Evolutionary conservation across 148 eudicot species (phyloP).

Genomic region (Talinum fruticosum): DNA sequence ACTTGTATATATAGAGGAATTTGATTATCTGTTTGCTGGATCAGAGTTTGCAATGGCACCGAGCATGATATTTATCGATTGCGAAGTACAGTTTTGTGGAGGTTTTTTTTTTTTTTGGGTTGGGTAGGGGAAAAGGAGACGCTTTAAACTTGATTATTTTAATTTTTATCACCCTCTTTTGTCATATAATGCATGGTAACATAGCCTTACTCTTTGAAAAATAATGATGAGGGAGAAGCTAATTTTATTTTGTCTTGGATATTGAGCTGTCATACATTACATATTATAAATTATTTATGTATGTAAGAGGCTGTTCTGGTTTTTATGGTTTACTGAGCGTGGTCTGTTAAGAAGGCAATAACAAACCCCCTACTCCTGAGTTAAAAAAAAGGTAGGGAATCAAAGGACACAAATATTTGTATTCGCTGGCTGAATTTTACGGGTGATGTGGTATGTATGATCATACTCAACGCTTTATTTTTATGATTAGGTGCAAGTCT

Average conservation of each 20-base stretch:
- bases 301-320: background rate
- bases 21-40: background rate
- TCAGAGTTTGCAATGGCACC: background rate
- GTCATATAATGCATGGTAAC: too few relatives aligned
- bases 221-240: too few relatives aligned
- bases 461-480: background rate
- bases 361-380: background rate
- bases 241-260: too few relatives aligned
- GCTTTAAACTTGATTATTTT: too few relatives aligned
- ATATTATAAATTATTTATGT: background rate
- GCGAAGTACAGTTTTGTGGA: background rate
- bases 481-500: slow-evolving; percentile 63
- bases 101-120: background rate
- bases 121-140: background rate
- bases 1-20: background rate
- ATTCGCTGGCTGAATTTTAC: background rate
- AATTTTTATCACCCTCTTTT: too few relatives aligned
- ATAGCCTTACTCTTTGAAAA: too few relatives aligned
- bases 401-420: too few relatives aligned
- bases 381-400: background rate
- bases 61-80: background rate
- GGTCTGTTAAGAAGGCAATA: background rate
- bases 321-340: background rate
- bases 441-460: background rate
- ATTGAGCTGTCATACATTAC: background rate